Evolutionary conservation across 148 eudicot genomes (phyloP).

Genomic region (Euryodendron excelsum): DNA sequence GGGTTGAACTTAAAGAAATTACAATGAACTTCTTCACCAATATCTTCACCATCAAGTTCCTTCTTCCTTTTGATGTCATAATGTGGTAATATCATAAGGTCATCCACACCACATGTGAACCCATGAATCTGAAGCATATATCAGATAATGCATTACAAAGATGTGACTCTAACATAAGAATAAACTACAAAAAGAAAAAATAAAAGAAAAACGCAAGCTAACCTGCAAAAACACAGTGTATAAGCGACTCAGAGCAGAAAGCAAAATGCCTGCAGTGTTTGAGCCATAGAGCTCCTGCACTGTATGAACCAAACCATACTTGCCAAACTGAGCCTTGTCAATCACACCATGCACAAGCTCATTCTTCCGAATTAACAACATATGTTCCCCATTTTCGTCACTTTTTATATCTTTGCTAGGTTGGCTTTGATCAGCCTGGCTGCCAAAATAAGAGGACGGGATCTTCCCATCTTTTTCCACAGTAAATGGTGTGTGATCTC

Average conservation of each 20-base stretch:
- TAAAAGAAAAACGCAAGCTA: slow-evolving; percentile 4
- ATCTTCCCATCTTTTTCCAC: slow-evolving; percentile 78
- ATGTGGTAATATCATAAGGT: slow-evolving; percentile 64
- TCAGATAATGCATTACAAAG: neutral
- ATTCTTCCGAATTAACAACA: slow-evolving; percentile 69
- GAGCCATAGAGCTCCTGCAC: slow-evolving; percentile 96
- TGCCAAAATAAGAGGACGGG: slow-evolving; percentile 66
- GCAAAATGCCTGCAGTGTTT: slow-evolving; percentile 74
- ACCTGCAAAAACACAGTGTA: slow-evolving; percentile 84
- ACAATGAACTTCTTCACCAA: slow-evolving; percentile 83
- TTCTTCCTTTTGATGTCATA: slow-evolving; percentile 58
- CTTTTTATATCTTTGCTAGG: slow-evolving; percentile 18
- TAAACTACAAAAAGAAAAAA: neutral
- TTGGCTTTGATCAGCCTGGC: slow-evolving; percentile 11
- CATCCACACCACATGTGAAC: slow-evolving; percentile 96
- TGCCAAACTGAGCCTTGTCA: slow-evolving; percentile 99
- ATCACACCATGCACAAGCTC: slow-evolving; percentile 95
- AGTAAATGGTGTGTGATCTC: slow-evolving; percentile 64
- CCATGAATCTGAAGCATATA: slow-evolving; percentile 63
- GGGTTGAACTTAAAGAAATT: slow-evolving; percentile 42
- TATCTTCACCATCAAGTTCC: slow-evolving; percentile 64
- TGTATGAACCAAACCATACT: slow-evolving; percentile 93
- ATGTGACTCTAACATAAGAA: neutral
- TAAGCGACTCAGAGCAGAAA: slow-evolving; percentile 84
- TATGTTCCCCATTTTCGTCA: slow-evolving; percentile 59